phyloP scores from a whole-genome alignment of 768 basidiomycete genomes.

The Auriscalpium microsporum region DNA sequence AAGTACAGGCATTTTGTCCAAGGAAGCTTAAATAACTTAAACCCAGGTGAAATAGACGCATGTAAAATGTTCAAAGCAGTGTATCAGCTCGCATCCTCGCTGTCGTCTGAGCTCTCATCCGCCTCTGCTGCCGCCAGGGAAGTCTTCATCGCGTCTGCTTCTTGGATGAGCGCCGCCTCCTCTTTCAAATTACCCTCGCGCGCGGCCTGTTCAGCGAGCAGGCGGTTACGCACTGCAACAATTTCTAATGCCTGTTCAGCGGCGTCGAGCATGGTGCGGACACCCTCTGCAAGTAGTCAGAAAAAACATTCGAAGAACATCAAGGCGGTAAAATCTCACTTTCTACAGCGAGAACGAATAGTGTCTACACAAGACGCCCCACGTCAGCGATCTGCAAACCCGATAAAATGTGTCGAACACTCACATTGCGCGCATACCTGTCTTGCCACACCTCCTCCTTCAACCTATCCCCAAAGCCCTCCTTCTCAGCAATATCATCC shows the following conservation, averaged over 20 bases:
- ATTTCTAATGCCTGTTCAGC: conserved; percentile 27
- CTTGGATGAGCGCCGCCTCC: background rate
- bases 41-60: too few relatives aligned
- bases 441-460: conserved; percentile 38
- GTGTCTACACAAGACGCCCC: conserved; percentile 21
- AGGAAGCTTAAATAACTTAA: too few relatives aligned
- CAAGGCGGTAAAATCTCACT: conserved; percentile 24
- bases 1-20: too few relatives aligned
- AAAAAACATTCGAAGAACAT: background rate
- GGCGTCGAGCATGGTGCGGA: conserved; percentile 24
- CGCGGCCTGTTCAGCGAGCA: conserved; percentile 3
- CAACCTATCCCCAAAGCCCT: conserved; percentile 23
- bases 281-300: conserved; percentile 19
- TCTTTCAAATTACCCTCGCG: background rate
- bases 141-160: background rate
- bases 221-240: conserved; percentile 24
- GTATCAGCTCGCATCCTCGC: too few relatives aligned
- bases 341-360: conserved; percentile 39
- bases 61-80: too few relatives aligned
- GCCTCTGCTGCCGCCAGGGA: background rate
- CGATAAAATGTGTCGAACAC: conserved; percentile 3
- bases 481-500: conserved; percentile 32
- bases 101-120: too few relatives aligned
- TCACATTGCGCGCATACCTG: conserved; percentile 33
- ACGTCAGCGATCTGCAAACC: background rate